Evolutionary conservation across 371 early-diverging fungal genomes (phyloP), one percentile per base, ranked within the genome.

Genomic region (Sporodiniella umbellata): DNA sequence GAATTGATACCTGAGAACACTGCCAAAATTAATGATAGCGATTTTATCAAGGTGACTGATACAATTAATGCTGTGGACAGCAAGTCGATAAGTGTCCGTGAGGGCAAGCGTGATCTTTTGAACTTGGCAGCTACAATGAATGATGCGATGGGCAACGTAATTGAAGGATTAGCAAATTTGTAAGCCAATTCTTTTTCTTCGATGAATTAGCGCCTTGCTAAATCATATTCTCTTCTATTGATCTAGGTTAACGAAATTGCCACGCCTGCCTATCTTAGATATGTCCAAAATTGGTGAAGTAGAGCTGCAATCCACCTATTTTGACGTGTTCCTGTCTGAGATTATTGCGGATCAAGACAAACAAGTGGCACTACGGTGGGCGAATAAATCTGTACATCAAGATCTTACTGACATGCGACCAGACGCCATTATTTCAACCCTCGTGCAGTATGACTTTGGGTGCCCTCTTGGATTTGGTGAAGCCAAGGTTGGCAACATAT

Each of bases 21-120:
- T 28, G 37, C 51, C 30, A 59, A 59, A 43, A 59, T 53, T 30
- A 59, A 14, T 54, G 60, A 59, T 54, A 54, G 43, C 37, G 19
- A 59, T 42, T 59, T 59, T 51, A 33, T 59, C 40, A 47, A 59
- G 47, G 53, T 54, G 54, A 54, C 47, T 24, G 30, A 59, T 30
- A 54, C 26, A 46, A 54, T 54, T 23, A 59, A 59, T 44, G 39
- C 60, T 49, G 51, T 53, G 33, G 47, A 50, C 11, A 56, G 28
- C 42, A 50, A 56, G 42, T 2, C 11, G 35, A 35, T 35, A 11
- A 35, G 35, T 35, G 14, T 35, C n/a, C 35, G 35, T n/a, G 35
- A 35, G 11, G 14, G n/a, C 35, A 11, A 35, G 35, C 35, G 35
- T 35, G 39, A 50, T 30, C 40, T 50, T 28, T 22, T 50, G 50